Evolutionary conservation across 179 eudicot genomes (phyloP), one percentile per base, ranked within the genome.

Genomic region (Gypsophila paniculata): DNA sequence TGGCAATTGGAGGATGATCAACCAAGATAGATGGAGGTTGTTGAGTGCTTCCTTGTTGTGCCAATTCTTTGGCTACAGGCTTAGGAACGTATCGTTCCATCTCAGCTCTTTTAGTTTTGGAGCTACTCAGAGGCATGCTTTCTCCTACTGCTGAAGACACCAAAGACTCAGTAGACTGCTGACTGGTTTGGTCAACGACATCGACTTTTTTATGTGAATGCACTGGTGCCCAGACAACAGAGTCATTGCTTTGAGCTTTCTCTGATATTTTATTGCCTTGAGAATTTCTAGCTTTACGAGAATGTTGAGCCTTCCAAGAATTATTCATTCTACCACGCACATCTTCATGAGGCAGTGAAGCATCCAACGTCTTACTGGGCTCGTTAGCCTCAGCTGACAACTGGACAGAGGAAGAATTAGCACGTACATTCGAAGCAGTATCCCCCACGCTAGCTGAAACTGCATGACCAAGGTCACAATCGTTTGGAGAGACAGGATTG

Each of bases 51-150:
- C 82, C 97, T 76, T 88, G 96, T 82, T 91, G 97, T 49, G 93
- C 87, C 61, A 85, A 81, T 75, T 87, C 97, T 81, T 91, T 93
- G 36, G 91, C 89, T 58, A 82, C 96, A 26, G 92, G 94, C 81
- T 95, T 92, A 15, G 99, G 96, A 61, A 92, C 89, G 78, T 92
- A 95, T 69, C 99, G 84, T 82, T 92, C 96, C 83, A 95, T 90
- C 84, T 95, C 98, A 19, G 97, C 99, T 81, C 96, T 84, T 86
- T 84, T 95, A 70, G 88, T 84, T 82, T 82, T 92, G 36, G 76
- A 73, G 74, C 77, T 85, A 83, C 71, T 85, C 70, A 78, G 89
- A 19, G 72, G 78, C 49, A 59, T 12, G 75, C 49, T 77, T 70
- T 82, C 88, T 17, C 55, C 77, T 72, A 81, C 78, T 44, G 75